These are phyloP conservation scores for Tricholoma saponaceum DNA, from an alignment of 768 basidiomycete genomes.

Conservation along the genomic window DNA sequence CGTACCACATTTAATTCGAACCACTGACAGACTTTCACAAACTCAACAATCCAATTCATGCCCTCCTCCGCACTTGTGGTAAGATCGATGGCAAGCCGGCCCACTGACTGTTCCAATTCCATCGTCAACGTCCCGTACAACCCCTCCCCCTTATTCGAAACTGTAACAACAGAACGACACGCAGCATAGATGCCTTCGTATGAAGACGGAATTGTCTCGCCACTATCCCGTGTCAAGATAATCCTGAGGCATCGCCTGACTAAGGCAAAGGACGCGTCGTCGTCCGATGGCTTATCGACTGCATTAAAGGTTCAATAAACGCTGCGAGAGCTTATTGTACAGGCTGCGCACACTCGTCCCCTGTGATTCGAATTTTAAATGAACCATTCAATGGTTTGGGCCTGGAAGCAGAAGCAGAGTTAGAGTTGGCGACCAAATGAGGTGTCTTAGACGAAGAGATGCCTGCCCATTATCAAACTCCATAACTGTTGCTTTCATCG, in stretches of 20 bases:
- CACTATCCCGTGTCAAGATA: conserved; percentile 34
- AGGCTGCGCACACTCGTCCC: conserved; percentile 36
- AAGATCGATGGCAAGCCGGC: conserved; percentile 37
- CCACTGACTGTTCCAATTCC: conserved; percentile 56
- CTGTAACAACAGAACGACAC: conserved; percentile 52
- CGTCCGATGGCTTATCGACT: conserved; percentile 16
- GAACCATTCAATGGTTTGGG: conserved; percentile 34
- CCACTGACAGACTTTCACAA: conserved; percentile 56
- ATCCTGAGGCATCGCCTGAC: conserved; percentile 34
- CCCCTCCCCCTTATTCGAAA: conserved; percentile 49
- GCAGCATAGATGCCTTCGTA: conserved; percentile 55
- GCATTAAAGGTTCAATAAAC: conserved; percentile 1
- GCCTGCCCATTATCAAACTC: conserved; percentile 39
- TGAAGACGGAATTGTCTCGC: conserved; percentile 36
- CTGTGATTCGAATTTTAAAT: conserved; percentile 44
- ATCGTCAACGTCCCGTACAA: conserved; percentile 55
- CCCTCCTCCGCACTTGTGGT: conserved; percentile 21
- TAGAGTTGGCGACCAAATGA: conserved; percentile 62
- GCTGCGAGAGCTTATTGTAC: neutral
- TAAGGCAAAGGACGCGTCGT: conserved; percentile 25
- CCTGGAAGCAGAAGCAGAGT: conserved; percentile 65
- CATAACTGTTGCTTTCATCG: conserved; percentile 31
- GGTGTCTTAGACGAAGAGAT: conserved; percentile 66
- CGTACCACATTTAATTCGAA: conserved; percentile 64
- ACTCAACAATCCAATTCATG: conserved; percentile 53